A percentile compares a stretch with the other conserved stretches of the same genome.
Conservation (phyloP, 1,284 basidiomycete genomes). For the Golubevia sp. region DNA sequence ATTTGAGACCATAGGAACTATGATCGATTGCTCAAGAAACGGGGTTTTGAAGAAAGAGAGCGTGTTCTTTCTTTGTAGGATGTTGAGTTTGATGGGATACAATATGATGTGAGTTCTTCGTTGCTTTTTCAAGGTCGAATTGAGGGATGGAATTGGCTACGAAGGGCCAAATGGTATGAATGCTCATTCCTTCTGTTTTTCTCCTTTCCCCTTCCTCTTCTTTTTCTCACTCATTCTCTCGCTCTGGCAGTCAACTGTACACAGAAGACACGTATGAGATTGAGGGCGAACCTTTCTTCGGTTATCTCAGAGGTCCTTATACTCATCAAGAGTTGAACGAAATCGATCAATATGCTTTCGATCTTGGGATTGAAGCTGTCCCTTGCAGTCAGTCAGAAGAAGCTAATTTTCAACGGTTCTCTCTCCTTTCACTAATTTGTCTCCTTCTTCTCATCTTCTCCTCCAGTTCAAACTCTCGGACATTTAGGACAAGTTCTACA, state of each 20-base stretch:
- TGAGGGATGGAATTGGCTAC: too few relatives aligned
- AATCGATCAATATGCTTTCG: slow-evolving; percentile 59
- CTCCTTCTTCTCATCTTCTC: too few relatives aligned
- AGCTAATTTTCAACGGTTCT: too few relatives aligned
- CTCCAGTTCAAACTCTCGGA: slow-evolving; percentile 59
- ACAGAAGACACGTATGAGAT: slow-evolving; percentile 62
- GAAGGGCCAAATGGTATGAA: too few relatives aligned
- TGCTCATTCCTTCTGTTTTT: too few relatives aligned
- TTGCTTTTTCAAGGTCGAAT: too few relatives aligned
- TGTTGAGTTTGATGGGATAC: slow-evolving; percentile 53
- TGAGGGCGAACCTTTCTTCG: slow-evolving; percentile 62
- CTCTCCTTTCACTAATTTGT: too few relatives aligned
- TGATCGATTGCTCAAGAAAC: slow-evolving; percentile 63
- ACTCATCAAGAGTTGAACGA: slow-evolving; percentile 40
- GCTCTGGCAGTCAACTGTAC: slow-evolving; percentile 29
- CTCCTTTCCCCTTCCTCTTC: not conserved
- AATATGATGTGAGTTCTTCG: slow-evolving; percentile 48
- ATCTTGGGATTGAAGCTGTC: slow-evolving; percentile 42
- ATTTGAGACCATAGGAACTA: slow-evolving; percentile 56
- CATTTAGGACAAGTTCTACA: slow-evolving; percentile 63
- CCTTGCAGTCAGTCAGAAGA: too few relatives aligned
- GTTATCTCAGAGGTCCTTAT: slow-evolving; percentile 57
- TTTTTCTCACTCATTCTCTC: not conserved
- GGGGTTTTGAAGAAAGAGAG: slow-evolving; percentile 55
- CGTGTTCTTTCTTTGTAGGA: slow-evolving; percentile 50